Base-by-base conservation (phyloP, 345 rosid genomes). In the Aethionema arabicum region DNA sequence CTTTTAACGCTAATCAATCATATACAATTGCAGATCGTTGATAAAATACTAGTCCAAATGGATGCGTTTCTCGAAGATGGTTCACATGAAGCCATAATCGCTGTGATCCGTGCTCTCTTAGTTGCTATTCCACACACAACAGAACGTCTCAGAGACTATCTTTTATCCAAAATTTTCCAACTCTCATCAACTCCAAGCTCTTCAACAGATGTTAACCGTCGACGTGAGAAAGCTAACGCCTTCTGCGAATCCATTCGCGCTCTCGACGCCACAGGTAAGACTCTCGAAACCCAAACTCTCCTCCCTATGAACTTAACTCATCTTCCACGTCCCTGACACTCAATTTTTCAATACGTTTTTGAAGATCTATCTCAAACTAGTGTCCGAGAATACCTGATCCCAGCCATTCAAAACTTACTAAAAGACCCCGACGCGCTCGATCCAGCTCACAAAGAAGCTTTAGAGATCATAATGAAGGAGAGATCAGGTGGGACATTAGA, bases 1-100 rank as follows among this genome's bases (percentile, higher is more conserved):
- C 9, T 41, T 8, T 29, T 46, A 14, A 47, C 8, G 15, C 76
- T 72, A 13, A 63, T 65, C 43, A 39, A 65, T 40, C 2, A 7
- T 32, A 56, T 47, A 68, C 74, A 51, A 44, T 67, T 67, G 72
- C 85, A 89, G 99, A 87, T 92, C 77, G 96, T 89, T 77, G 99
- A 92, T 61, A 92, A 92, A 79, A 92, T 92, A 76, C 82, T 88
- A 46, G 85, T 92, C 71, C 99, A 92, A 81, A 92, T 92, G 99
- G 99, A 92, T 80, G 97, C 97, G 32, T 92, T 92, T 79, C 90
- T 92, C 51, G 99, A 92, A 77, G 99, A 92, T 74, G 99, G 99
- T 60, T 87, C 99, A 38, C 93, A 89, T 78, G 99, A 87, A 72
- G 93, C 99, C 63, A 87, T 91, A 35, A 61, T 89, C 32, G 97